Percentiles rank a stretch among this genome's conserved stretches.
Evolutionary conservation across 108 stramenopile species (phyloP).

Genomic region (Bacterosira constricta): DNA sequence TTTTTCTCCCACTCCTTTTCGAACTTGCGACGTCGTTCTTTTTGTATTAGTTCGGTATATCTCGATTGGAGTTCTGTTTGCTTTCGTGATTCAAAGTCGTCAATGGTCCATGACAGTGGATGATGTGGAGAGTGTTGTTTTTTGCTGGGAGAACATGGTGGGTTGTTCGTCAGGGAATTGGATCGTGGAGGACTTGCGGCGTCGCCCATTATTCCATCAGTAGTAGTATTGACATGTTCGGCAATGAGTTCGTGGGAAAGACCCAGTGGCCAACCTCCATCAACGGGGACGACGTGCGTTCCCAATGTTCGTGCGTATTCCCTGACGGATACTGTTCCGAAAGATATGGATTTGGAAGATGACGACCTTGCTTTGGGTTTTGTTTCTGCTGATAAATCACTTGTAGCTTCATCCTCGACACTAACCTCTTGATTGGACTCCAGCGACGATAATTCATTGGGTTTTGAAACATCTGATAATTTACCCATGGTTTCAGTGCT

Average conservation of each 20-base stretch:
- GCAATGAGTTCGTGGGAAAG: conserved; percentile 36
- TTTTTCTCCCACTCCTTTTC: conserved; percentile 53
- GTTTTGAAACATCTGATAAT: too few relatives aligned
- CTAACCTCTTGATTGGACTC: too few relatives aligned
- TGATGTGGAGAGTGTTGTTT: conserved; percentile 7
- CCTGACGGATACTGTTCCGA: conserved; percentile 46
- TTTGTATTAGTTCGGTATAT: conserved; percentile 44
- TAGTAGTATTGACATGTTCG: conserved; percentile 18
- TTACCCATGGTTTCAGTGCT: too few relatives aligned
- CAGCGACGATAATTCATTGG: too few relatives aligned
- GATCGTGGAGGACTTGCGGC: not conserved
- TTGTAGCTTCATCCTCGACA: not conserved
- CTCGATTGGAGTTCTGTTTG: conserved; percentile 67
- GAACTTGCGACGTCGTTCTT: conserved; percentile 39
- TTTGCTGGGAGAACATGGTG: not conserved
- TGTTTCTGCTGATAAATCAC: not conserved
- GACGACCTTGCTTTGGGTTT: not conserved
- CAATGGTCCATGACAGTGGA: conserved; percentile 37
- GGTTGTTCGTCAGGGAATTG: conserved; percentile 1
- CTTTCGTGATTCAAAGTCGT: conserved; percentile 67
- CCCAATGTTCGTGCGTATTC: conserved; percentile 59
- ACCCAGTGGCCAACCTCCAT: conserved; percentile 87
- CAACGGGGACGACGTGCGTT: conserved; percentile 66
- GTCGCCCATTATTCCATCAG: not conserved
- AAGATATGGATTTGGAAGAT: conserved; percentile 44